phyloP scores from a whole-genome alignment of 1,284 basidiomycete species.

The Paramarasmius palmivorus region DNA sequence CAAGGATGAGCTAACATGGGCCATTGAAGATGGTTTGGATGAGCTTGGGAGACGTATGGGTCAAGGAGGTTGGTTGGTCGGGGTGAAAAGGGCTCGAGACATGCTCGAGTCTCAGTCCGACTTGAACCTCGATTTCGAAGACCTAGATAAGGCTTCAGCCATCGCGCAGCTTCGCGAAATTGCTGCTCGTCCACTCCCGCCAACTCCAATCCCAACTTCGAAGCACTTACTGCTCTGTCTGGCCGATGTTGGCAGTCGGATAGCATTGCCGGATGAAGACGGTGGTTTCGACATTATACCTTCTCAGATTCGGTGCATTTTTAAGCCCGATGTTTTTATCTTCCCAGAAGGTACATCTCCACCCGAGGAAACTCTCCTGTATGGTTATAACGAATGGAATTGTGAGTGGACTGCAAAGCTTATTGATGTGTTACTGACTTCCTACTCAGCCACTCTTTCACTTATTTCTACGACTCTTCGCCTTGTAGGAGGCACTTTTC shows the following conservation, averaged over 20 bases:
- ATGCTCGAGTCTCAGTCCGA: conserved; percentile 1
- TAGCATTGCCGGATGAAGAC: conserved; percentile 35
- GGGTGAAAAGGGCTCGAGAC: conserved; percentile 8
- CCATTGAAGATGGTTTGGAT: conserved; percentile 29
- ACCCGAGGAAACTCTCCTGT: conserved; percentile 34
- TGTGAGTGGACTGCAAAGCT: conserved; percentile 31
- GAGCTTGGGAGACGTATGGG: conserved; percentile 34
- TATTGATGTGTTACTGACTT: conserved; percentile 6
- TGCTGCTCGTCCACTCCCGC: conserved; percentile 23
- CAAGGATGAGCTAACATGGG: conserved; percentile 29
- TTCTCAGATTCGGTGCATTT: conserved; percentile 43
- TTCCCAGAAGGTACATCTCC: conserved; percentile 33
- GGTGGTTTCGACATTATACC: conserved; percentile 42
- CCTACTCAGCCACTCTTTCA: conserved; percentile 16
- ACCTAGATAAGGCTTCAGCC: conserved; percentile 1
- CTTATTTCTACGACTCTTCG: conserved; percentile 23
- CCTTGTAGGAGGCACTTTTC: conserved; percentile 62
- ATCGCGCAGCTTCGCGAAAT: conserved; percentile 17
- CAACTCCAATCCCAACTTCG: conserved; percentile 30
- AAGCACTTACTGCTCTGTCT: conserved; percentile 54
- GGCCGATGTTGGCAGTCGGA: conserved; percentile 32
- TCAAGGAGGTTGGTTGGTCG: conserved; percentile 37
- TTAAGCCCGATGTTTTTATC: conserved; percentile 40
- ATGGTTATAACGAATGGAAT: conserved; percentile 52
- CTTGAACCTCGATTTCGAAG: conserved; percentile 8